Conservation (phyloP, 2,329 filamentous ascomycete genomes). For the Ustulina deusta region DNA sequence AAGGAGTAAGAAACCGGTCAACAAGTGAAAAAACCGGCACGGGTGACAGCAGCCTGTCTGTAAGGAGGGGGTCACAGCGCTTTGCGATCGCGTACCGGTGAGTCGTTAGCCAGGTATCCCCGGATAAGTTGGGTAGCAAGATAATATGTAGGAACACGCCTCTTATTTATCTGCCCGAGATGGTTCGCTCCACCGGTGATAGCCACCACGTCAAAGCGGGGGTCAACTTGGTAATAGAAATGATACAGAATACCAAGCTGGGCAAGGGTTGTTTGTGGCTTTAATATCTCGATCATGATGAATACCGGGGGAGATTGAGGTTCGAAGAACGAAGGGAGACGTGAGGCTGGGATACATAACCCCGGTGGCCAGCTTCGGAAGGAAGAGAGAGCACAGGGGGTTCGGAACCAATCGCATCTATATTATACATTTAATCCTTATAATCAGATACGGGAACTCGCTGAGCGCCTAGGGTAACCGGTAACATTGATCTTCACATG, state of each 20-base stretch:
- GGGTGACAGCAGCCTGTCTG: too few relatives aligned
- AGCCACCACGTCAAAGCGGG: too few relatives aligned
- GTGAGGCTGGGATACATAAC: not conserved
- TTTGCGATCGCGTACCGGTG: not conserved
- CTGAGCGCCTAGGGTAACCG: not conserved
- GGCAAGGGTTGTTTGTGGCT: not conserved
- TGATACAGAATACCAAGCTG: too few relatives aligned
- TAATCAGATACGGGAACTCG: not conserved
- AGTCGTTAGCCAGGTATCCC: not conserved
- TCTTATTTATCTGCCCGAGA: not conserved
- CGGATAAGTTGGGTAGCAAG: not conserved
- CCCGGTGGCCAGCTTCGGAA: not conserved
- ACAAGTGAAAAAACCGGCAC: not conserved
- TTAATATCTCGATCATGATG: not conserved
- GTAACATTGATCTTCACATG: not conserved
- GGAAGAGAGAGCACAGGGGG: not conserved
- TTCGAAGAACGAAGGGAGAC: not conserved
- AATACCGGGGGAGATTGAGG: too few relatives aligned
- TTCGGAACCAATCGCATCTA: slow-evolving; percentile 3
- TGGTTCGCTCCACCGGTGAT: not conserved
- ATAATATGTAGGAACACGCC: not conserved
- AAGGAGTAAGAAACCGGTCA: too few relatives aligned
- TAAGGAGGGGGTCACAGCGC: not conserved
- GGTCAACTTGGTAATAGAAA: not conserved
- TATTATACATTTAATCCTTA: not conserved